A percentile compares a stretch with the other conserved stretches of the same genome.
Conservation (phyloP, 176 grass and related monocot species). For the Dendrocalamus sinicus region DNA sequence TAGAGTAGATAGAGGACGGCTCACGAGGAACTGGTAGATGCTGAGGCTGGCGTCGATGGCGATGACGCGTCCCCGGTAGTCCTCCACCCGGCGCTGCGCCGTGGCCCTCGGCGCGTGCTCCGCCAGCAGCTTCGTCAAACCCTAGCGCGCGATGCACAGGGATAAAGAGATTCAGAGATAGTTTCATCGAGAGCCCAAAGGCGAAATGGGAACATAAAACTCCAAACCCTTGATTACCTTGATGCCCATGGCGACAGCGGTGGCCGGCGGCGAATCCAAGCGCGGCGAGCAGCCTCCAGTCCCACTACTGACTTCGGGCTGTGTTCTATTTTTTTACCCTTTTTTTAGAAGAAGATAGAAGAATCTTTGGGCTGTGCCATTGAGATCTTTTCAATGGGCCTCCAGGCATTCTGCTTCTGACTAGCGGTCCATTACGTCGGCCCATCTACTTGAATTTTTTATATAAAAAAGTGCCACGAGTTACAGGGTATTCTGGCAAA, state of each 20-base stretch:
- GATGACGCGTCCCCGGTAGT: slow-evolving; percentile 75
- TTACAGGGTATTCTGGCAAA: no score
- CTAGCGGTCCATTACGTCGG: no score
- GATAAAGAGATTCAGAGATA: neutral
- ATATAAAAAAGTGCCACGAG: no score
- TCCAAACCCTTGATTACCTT: slow-evolving; percentile 47
- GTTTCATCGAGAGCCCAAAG: neutral
- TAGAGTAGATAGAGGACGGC: neutral
- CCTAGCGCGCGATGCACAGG: slow-evolving; percentile 46
- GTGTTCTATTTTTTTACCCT: no score
- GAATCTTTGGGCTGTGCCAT: no score
- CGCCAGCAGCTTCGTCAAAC: slow-evolving; percentile 87
- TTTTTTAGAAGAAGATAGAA: no score
- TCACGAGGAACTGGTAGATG: slow-evolving; percentile 87
- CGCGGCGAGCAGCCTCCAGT: slow-evolving; percentile 24
- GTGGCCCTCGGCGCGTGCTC: slow-evolving; percentile 67
- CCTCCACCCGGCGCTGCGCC: slow-evolving; percentile 64
- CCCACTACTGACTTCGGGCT: no score
- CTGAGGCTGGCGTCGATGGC: slow-evolving; percentile 89
- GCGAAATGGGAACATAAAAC: neutral
- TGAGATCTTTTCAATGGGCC: neutral
- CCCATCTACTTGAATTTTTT: no score
- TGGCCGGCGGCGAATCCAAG: neutral
- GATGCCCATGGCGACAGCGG: slow-evolving; percentile 67
- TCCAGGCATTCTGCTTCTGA: no score